A percentile compares a stretch with the other conserved stretches of the same genome.
phyloP scores from a whole-genome alignment of 495 filamentous ascomycete species.

The Jackrogersella multiformis region DNA sequence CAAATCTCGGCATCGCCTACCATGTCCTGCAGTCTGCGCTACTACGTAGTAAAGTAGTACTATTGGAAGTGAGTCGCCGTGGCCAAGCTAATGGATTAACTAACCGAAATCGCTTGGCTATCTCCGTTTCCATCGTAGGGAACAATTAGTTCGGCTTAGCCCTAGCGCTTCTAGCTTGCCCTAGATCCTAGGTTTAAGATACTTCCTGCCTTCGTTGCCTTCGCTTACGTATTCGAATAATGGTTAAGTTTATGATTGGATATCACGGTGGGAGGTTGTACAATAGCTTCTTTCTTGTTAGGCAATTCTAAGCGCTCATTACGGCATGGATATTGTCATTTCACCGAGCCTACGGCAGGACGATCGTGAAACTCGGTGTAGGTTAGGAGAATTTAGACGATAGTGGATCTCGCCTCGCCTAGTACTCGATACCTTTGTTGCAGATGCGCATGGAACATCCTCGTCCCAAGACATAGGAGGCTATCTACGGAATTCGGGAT shows the following conservation, averaged over 20 bases:
- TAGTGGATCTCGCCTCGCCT: slow-evolving; percentile 28
- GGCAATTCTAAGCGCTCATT: slow-evolving; percentile 15
- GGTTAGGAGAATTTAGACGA: slow-evolving; percentile 21
- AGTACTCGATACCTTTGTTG: slow-evolving; percentile 19
- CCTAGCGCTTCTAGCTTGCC: slow-evolving; percentile 21
- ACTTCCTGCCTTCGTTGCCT: neutral
- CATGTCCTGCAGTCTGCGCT: slow-evolving; percentile 37
- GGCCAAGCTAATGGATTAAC: slow-evolving; percentile 31
- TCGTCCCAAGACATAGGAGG: slow-evolving; percentile 17
- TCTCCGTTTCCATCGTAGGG: slow-evolving; percentile 22
- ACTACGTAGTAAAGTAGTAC: slow-evolving; percentile 32
- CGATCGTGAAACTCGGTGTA: slow-evolving; percentile 33
- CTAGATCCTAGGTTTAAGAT: slow-evolving; percentile 6
- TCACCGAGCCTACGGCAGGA: slow-evolving; percentile 34
- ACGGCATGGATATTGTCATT: slow-evolving; percentile 28
- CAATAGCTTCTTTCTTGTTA: slow-evolving; percentile 21
- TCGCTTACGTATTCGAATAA: slow-evolving; percentile 26
- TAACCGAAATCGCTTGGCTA: slow-evolving; percentile 37
- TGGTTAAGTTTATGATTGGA: slow-evolving; percentile 17
- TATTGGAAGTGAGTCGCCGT: slow-evolving; percentile 32
- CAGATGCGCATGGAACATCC: slow-evolving; percentile 32
- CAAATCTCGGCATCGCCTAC: slow-evolving; percentile 35
- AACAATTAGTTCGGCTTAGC: slow-evolving; percentile 31
- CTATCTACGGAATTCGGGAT: neutral
- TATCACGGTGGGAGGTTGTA: neutral